Evolutionary conservation across 2,329 filamentous ascomycete genomes (phyloP), one percentile per base, ranked within the genome.

Genomic region (Clarireedia homoeocarpa): DNA sequence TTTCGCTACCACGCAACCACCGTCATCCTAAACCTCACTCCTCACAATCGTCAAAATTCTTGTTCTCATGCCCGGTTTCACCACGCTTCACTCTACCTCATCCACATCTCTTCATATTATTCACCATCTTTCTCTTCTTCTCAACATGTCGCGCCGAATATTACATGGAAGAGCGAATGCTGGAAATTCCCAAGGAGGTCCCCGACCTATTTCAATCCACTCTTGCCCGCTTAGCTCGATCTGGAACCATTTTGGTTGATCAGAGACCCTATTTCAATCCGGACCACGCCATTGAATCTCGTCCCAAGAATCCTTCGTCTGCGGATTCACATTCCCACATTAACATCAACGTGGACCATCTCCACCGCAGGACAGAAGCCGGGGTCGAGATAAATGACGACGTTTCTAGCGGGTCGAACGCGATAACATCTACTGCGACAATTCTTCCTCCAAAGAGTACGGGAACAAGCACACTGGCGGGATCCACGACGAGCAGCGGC

Each of bases 181-280:
- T 68, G 9, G 66, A 67, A 50, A 45, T 52, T 10, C 24, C 56
- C 42, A 44, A 57, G 27, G 57, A 55, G 6, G 56, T 59, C 36
- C 24, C 57, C 20, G 57, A 62, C 42, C 36, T 56, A 44, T 52
- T 63, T 26, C 58, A 58, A 62, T 67, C 62, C 48, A 55, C 65
- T 47, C 53, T 67, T 30, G 61, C 55, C 12, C 60, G 58, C n/a
- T 61, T 67, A 48, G 62, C 65, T 58, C 52, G 59, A 57, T 65
- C 65, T 17, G 67, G 67, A n/a, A 60, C 58, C 4, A 63, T 69
- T 48, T 46, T 68, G 1, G 64, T 66, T 62, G 67, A 69, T 67
- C 65, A 53, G 44, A 57, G 59, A 34, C 61, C 62, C 9, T 59
- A 61, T 48, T 64, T 63, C 10, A 51, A 39, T n/a, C 53, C 52